Percentiles rank a stretch among this genome's conserved stretches.
These are phyloP conservation scores for Leccinum obscurum DNA, from an alignment of 768 basidiomycete genomes.

Conservation along the genomic window DNA sequence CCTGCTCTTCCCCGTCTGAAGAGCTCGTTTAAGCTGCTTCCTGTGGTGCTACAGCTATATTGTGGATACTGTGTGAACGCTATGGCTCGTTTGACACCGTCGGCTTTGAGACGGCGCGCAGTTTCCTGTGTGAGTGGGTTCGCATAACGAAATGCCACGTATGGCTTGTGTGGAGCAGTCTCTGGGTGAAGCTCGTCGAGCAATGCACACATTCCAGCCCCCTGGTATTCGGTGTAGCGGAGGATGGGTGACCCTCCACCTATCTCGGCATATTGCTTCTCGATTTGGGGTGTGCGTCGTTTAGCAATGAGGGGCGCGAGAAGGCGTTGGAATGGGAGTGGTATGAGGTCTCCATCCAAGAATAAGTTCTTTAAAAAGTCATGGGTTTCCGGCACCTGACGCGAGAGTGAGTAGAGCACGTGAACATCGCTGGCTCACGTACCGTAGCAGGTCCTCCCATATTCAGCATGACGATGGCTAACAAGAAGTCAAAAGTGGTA, in stretches of 20 bases:
- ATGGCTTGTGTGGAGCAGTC: constrained; percentile 94
- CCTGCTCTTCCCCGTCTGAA: constrained; percentile 65
- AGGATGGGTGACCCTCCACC: constrained; percentile 98
- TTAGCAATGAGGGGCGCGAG: constrained; percentile 88
- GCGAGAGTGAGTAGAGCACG: not conserved
- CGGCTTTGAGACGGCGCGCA: constrained; percentile 78
- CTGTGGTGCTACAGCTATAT: constrained; percentile 97
- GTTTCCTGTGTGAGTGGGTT: constrained; percentile 84
- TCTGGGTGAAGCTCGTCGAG: constrained; percentile 93
- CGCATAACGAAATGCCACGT: constrained; percentile 95
- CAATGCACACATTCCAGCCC: constrained; percentile 83
- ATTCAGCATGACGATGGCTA: constrained; percentile 95
- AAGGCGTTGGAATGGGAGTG: constrained; percentile 86
- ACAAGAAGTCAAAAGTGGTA: constrained; percentile 21
- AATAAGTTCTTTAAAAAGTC: constrained; percentile 93
- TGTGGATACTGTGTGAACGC: constrained; percentile 99
- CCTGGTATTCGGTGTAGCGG: constrained; percentile 84
- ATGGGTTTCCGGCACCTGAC: constrained; percentile 86
- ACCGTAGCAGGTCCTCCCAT: constrained; percentile 98
- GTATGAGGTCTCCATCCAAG: constrained; percentile 90
- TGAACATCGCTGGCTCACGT: constrained; percentile 25
- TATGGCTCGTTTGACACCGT: constrained; percentile 89
- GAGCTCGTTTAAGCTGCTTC: constrained; percentile 94
- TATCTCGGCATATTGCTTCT: constrained; percentile 91
- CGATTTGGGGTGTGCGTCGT: constrained; percentile 88